phyloP scores from a whole-genome alignment of 2,329 filamentous ascomycete genomes.

The Apiospora pterosperma region DNA sequence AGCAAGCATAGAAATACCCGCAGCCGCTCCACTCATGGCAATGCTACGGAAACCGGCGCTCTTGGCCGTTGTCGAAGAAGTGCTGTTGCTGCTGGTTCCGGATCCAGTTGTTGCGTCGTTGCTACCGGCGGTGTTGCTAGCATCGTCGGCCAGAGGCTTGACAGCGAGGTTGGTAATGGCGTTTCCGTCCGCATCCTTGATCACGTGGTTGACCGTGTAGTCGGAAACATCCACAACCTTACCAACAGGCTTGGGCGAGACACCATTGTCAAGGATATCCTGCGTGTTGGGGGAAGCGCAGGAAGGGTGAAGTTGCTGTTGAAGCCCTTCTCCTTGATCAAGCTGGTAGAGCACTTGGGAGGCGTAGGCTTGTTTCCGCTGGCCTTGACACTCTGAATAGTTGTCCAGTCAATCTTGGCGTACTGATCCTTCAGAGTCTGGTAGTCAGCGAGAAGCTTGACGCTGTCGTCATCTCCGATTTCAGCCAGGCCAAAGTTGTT shows the following conservation, averaged over 20 bases:
- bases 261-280: conserved; percentile 72
- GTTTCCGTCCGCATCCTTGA: conserved; percentile 38
- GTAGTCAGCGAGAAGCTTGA: conserved; percentile 61
- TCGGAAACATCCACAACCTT: conserved; percentile 66
- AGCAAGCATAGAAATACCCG: conserved; percentile 1
- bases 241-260: conserved; percentile 60
- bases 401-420: conserved; percentile 67
- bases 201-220: conserved; percentile 51
- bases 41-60: conserved; percentile 4
- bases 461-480: conserved; percentile 51
- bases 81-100: not conserved
- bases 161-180: conserved; percentile 44
- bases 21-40: conserved; percentile 1
- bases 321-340: conserved; percentile 70
- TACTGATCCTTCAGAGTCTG: conserved; percentile 74
- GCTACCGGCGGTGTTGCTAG: conserved; percentile 18
- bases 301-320: conserved; percentile 78
- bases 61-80: not conserved
- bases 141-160: conserved; percentile 19
- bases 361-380: conserved; percentile 47
- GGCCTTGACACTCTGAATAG: conserved; percentile 61
- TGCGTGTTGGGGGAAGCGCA: conserved; percentile 62
- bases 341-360: conserved; percentile 59
- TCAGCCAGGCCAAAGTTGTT: conserved; percentile 65
- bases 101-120: conserved; percentile 5